Base-by-base conservation (phyloP, 371 early-diverging fungal genomes). In the Globomyces sp. region DNA sequence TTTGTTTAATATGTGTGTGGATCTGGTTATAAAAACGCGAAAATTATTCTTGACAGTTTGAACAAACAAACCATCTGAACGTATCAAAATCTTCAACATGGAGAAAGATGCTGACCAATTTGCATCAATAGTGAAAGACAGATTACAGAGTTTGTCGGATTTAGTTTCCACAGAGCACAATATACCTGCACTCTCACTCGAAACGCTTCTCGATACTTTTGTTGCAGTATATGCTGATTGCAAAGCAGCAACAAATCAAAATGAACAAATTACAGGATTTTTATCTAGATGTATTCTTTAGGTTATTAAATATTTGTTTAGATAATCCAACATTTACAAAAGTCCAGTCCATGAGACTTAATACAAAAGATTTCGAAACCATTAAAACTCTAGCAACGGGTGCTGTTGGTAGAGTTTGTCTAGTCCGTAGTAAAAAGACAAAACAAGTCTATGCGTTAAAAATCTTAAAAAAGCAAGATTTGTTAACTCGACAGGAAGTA, bases 361-460 rank as follows among this genome's bases (percentile, higher is more conserved):
- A 90, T 75, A 87, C 88, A 63, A 74, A 83, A 51, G 95, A 96
- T 77, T 98, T 93, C 84, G 90, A 91, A 71, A 80, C 90, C 42
- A 75, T 96, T 37, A 86, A 90, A 70, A 90, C 88, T 6, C 80
- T 98, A 13, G 95, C 94, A 1, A 87, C 90, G 57, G 97, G 99
- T 1, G 93, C 92, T 47, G 94, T 92, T 74, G 96, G 95, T 47
- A 91, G 86, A 75, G 98, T 92, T 11, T 86, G 87, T 63, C 82
- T 93, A 46, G 93, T 93, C 1, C 77, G 85, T 40, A 83, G 83
- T 53, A 90, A 88, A 57, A 70, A 76, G 39, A 87, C 90, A 67
- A 78, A 83, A 24, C 79, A 85, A 43, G 83, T 93, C 9, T 99
- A 96, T 76, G 99, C 99, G 2, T 92, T 98, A 93, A 99, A 99